phyloP scores from a whole-genome alignment of 352 stramenopile species.

The Phytophthora sojae region DNA sequence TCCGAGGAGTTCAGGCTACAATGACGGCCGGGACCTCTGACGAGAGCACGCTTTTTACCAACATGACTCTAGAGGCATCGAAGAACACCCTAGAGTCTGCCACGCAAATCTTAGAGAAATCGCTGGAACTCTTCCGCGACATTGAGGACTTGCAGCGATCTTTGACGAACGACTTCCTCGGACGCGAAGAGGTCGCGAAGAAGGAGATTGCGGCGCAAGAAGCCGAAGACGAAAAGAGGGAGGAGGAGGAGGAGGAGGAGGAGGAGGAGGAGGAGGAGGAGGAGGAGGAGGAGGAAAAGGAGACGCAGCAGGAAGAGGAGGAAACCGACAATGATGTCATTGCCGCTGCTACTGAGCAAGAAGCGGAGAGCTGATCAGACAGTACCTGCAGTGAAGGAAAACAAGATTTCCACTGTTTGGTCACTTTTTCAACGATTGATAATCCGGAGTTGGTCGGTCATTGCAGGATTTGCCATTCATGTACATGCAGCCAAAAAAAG shows the following conservation, averaged over 20 bases:
- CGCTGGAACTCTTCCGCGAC: constrained; percentile 58
- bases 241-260: constrained; percentile 21
- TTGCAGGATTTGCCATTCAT: not conserved
- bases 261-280: constrained; percentile 26
- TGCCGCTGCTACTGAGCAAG: constrained; percentile 8
- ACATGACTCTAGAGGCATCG: constrained; percentile 62
- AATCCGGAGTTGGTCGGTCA: too few species aligned
- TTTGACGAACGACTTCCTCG: constrained; percentile 31
- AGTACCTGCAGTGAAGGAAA: constrained; percentile 16
- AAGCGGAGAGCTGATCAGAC: constrained; percentile 23
- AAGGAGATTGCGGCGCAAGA: constrained; percentile 36
- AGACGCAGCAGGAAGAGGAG: constrained; percentile 18
- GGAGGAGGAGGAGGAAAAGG: constrained; percentile 15
- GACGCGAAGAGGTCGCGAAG: constrained; percentile 35
- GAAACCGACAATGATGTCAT: constrained; percentile 10
- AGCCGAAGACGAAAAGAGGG: constrained; percentile 17
- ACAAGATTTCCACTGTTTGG: constrained; percentile 19
- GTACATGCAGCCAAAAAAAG: constrained; percentile 30
- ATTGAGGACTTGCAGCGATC: constrained; percentile 54
- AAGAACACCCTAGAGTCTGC: constrained; percentile 64
- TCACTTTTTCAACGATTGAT: not conserved
- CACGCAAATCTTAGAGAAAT: constrained; percentile 62
- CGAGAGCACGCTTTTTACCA: constrained; percentile 48
- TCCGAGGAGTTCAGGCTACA: constrained; percentile 36
- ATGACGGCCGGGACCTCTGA: constrained; percentile 25